Evolutionary conservation across 2,329 filamentous ascomycete species (phyloP), one percentile per base, ranked within the genome.

Genomic region (Epichloe scottii): DNA sequence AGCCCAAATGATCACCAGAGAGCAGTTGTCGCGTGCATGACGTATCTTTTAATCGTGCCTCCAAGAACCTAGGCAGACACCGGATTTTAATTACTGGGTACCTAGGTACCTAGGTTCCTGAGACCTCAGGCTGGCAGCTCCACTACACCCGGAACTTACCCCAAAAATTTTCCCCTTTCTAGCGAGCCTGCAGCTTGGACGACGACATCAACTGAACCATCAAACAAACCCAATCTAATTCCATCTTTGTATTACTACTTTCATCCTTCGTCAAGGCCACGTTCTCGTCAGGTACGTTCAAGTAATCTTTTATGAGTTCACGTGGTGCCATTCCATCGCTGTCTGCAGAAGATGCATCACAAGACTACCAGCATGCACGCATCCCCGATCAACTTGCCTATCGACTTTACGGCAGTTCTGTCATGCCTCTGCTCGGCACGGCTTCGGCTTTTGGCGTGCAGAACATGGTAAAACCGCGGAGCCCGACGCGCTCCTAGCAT

Each of bases 111-210:
- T 21, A 3, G 21, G 55, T 60, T 63, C 64, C 62, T 66, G 60
- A 67, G 58, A 64, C 59, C 61, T 66, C 62, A 66, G 64, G 64
- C 64, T 56, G 52, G 55, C 34, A 15, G 34, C 33, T 23, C n/a
- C 59, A 62, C 30, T 12, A 51, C 51, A 44, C 52, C 48, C 52
- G 54, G 53, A 23, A 23, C 21, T 40, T 42, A 17, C 5, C 37
- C 50, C 58, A 62, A 64, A 64, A 63, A 60, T 59, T 64, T 64
- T 62, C 59, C 53, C 54, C 56, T 54, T 55, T 63, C 52, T 37
- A 40, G 35, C 23, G n/a, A 41, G 34, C 35, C 19, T 40, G 35
- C 43, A 47, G 35, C 43, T 47, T 40, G 43, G 15, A 33, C 49
- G 43, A 47, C 38, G 14, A 30, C 35, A 45, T 41, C 23, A 23